Evolutionary conservation across 352 stramenopile genomes (phyloP), one percentile per base, ranked within the genome.

Genomic region (Phytophthora lateralis): DNA sequence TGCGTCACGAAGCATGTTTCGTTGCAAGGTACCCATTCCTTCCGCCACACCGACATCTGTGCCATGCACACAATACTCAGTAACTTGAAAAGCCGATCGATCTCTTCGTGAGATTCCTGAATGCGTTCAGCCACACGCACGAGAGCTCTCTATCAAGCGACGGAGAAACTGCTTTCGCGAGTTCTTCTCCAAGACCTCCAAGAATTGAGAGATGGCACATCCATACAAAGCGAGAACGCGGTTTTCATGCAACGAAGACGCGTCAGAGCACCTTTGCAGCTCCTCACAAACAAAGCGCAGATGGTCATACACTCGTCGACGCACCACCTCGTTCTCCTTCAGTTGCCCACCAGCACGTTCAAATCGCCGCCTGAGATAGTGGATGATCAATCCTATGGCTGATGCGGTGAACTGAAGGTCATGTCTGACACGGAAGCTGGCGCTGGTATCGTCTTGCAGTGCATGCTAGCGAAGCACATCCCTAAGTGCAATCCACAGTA

Each of bases 321-420:
- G 17, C 41, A 47, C 11, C 10, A 20, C 42, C 42, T 49, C 42
- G 21, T 34, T 49, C 21, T 49, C 42, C 42, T 35, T 35, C 42
- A 47, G n/a, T n/a, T n/a, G n/a, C n/a, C n/a, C n/a, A 65, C 29
- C 3, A 49, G 53, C 8, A 53, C 49, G 26, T 89, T 80, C 56
- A 54, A 58, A 2, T 29, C 49, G 0, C 46, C 60, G 6, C 63
- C 76, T 1, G 66, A 91, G 29, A 65, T 91, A 1, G 51, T 91
- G 80, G 75, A 82, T 85, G 65, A 73, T 91, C 15, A 85, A 81
- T 26, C 66, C 80, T 1, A 55, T 53, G 11, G 57, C 65, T 10
- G 80, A 91, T 58, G 63, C 75, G 77, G 79, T 0, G 82, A 91
- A n/a, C 46, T 95, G 0, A 95, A 95, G 65, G 59, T 80, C n/a